Base-by-base conservation (phyloP, 2,329 filamentous ascomycete genomes). In the Ceratocystis cacaofunesta region DNA sequence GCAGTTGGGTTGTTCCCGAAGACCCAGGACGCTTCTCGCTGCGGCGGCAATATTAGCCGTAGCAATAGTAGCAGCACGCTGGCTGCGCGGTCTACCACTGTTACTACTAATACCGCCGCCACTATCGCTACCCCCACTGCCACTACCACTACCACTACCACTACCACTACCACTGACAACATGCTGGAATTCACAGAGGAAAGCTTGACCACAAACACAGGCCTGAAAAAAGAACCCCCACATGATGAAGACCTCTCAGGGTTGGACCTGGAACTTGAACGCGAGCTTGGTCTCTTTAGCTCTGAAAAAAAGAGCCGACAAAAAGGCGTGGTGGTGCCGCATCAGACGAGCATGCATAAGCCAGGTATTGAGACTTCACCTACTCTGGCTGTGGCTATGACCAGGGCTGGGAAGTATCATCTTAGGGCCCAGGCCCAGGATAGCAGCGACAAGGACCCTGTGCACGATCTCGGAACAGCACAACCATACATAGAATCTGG, bases 381-480 rank as follows among this genome's bases (percentile, higher is more conserved):
- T 41, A 22, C 36, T 61, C n/a, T 32, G 36, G 43, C 58, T 61
- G 32, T 61, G 25, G 41, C 58, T 61, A 44, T 61, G 58, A 43
- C 58, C 41, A 44, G 58, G 58, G 41, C 32, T 61, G 28, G 58
- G 36, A 58, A 58, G 55, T 58, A 58, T 58, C 55, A 58, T 58
- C 55, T 30, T 58, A 30, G 55, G 55, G 55, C 28, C 55, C 55
- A 58, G 55, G 55, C 55, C 55, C 55, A 28, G 55, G 17, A 32
- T 58, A 58, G 8, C 12, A 58, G 55, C 55, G 55, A 58, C 55
- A 58, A 7, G 55, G 55, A 58, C 55, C 55, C 55, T 58, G 55
- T 58, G 55, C 55, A 58, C 55, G 55, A 58, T 58, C 55, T 58
- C 55, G 58, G 58, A 61, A 61, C 58, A 44, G 4, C 32, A 32